Base-by-base conservation (phyloP, 805 yeast genomes). In the Lipomyces yamanashiensis region DNA sequence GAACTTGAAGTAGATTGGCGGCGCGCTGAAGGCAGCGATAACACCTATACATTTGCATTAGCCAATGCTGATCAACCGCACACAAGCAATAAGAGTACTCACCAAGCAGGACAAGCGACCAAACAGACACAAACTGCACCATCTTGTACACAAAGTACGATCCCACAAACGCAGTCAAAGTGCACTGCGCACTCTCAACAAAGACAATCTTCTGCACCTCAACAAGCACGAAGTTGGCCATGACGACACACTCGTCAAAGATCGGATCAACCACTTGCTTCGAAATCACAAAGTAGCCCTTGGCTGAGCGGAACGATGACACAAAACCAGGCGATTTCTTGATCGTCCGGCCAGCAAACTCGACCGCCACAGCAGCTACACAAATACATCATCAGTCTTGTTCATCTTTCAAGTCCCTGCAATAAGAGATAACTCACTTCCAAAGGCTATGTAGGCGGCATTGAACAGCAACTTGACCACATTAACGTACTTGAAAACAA, bases 1-100 rank as follows among this genome's bases (percentile, higher is more conserved):
- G 84, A 89, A 86, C 70, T 82, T 82, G 71, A 84, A 78, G 81
- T 92, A 93, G 67, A 88, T 73, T 36, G 83, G 84, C 63, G 98
- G 98, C 51, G 84, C 79, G 50, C 96, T 77, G 82, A 93, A 93
- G 15, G 88, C 82, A 21, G 80, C 73, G 54, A 89, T 76, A 54
- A 87, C 85, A 50, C 85, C 75, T 55, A 83, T 73, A 70, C 4
- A 87, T 7, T 33, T 53, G 45, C 47, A 9, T 37, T 15, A 7
- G 34, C 12, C 44, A 40, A 8, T 33, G 23, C 7, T 40, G n/a
- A 52, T 21, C 15, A 40, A 23, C n/a, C n/a, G 7, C 52, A 36
- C 12, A 52, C 15, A 21, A 43, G 5, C n/a, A 44, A 34, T n/a
- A 41, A 19, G 6, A 10, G 10, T 19, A 59, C 67, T 9, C 45